Evolutionary conservation across 805 yeast species (phyloP), one percentile per base, ranked within the genome.

Genomic region (Sugiyamaella chiloensis): DNA sequence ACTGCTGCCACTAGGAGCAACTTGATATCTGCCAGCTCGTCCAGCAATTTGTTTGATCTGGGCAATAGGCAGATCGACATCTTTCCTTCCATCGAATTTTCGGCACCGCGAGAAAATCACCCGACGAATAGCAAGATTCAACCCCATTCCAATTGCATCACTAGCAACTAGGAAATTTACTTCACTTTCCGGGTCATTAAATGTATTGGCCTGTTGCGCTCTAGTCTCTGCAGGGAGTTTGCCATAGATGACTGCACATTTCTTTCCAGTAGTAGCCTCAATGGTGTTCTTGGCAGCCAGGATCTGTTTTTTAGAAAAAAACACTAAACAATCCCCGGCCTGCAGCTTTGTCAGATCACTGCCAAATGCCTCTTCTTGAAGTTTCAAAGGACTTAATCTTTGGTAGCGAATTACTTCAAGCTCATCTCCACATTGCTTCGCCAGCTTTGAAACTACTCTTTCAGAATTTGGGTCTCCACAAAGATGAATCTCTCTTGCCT

Each of bases 71-170:
- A 93, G 63, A 1, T 62, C 62, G 6, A 64, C 65, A 50, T 71
- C 66, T 12, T 63, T 66, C 11, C 58, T 61, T 4, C 97, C 97
- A 60, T 88, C 79, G 57, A 76, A 90, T 64, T 93, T 93, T 42
- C 63, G 62, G 23, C 77, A 69, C 0, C 83, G 74, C 14, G 85
- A 78, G 61, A 93, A 90, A 1, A 93, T 75, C 4, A 93, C 77
- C 51, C 98, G 70, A 50, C 81, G 79, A 54, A 93, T 90, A 21
- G 86, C 83, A 59, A 93, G 71, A 60, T 93, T 93, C 46, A 93
- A 72, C 0, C 99, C 99, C 97, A 93, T 91, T 1, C 99, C 99
- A 52, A 93, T 81, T 0, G 99, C 99, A 69, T 93, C 98, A 2
- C 96, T 86, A 1, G 99, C 98, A 5, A 93, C 86, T 31, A 93